These are phyloP conservation scores for Geum urbanum DNA, from an alignment of 306 rosid species.

Conservation along the genomic window DNA sequence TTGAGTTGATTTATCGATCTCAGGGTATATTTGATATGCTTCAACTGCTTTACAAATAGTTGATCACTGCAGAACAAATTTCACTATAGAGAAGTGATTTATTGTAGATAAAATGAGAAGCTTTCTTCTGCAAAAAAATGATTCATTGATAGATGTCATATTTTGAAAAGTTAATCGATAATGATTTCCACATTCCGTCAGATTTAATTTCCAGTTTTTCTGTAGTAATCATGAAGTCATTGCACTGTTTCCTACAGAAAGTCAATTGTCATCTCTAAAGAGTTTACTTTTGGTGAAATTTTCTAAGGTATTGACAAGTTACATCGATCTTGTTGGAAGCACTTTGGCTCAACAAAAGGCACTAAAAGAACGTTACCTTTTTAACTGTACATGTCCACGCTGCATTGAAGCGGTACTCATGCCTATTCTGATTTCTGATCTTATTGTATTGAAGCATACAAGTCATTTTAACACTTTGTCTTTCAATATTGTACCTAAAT, in stretches of 20 bases:
- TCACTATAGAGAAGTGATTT: background rate
- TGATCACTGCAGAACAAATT: background rate
- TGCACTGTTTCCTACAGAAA: background rate
- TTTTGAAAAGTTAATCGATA: background rate
- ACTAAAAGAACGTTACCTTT: conserved; percentile 66
- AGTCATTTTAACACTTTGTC: conserved; percentile 3
- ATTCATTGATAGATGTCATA: background rate
- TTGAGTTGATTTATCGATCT: background rate
- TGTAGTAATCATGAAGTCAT: too few relatives aligned
- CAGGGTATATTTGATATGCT: background rate
- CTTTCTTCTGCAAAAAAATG: background rate
- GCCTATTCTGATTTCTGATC: background rate
- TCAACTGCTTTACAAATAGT: background rate
- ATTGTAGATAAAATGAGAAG: background rate
- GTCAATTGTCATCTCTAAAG: conserved; percentile 19
- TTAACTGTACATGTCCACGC: conserved; percentile 68
- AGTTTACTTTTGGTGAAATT: conserved; percentile 18
- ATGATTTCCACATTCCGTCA: background rate
- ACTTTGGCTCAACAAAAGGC: conserved; percentile 75
- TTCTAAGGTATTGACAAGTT: conserved; percentile 72
- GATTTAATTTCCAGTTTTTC: background rate
- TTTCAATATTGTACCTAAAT: conserved; percentile 14
- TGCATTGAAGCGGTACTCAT: conserved; percentile 64
- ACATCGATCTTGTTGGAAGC: conserved; percentile 76
- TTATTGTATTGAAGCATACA: conserved; percentile 5